Evolutionary conservation across 2,329 filamentous ascomycete genomes (phyloP).

Genomic region (Scorias spongiosa): DNA sequence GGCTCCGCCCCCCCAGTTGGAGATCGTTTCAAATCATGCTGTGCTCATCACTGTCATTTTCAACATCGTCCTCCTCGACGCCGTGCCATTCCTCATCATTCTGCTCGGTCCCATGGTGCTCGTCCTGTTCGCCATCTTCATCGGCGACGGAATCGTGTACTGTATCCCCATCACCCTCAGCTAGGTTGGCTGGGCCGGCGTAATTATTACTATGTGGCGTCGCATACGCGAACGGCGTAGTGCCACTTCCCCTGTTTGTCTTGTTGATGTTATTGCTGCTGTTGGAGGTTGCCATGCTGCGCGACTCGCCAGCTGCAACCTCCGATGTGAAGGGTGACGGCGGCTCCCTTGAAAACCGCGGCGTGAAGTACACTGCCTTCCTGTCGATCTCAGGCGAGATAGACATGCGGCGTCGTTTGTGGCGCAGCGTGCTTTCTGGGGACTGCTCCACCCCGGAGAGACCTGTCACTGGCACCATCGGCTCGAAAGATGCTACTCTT

Average conservation of each 20-base stretch:
- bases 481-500: constrained; percentile 17
- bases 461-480: constrained; percentile 3
- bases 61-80: constrained; percentile 21
- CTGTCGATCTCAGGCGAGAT: constrained; percentile 36
- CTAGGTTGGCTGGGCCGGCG: constrained; percentile 18
- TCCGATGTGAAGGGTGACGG: constrained; percentile 27
- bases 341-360: constrained; percentile 29
- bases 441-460: too few relatives aligned
- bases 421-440: too few relatives aligned
- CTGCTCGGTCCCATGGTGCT: constrained; percentile 9
- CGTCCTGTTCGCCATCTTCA: constrained; percentile 6
- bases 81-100: constrained; percentile 20
- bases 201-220: constrained; percentile 47
- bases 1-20: too few relatives aligned
- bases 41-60: constrained; percentile 10
- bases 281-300: constrained; percentile 19
- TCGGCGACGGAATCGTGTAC: constrained; percentile 13
- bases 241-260: constrained; percentile 19
- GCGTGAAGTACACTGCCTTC: constrained; percentile 24
- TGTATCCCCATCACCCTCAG: constrained; percentile 19
- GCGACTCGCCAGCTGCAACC: constrained; percentile 6
- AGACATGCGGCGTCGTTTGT: constrained; percentile 37
- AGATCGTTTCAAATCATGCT: not conserved
- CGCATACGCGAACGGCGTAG: constrained; percentile 54
- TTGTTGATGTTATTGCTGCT: constrained; percentile 27